Evolutionary conservation across 257 asterid genomes (phyloP).

Genomic region (Cruciata laevipes): DNA sequence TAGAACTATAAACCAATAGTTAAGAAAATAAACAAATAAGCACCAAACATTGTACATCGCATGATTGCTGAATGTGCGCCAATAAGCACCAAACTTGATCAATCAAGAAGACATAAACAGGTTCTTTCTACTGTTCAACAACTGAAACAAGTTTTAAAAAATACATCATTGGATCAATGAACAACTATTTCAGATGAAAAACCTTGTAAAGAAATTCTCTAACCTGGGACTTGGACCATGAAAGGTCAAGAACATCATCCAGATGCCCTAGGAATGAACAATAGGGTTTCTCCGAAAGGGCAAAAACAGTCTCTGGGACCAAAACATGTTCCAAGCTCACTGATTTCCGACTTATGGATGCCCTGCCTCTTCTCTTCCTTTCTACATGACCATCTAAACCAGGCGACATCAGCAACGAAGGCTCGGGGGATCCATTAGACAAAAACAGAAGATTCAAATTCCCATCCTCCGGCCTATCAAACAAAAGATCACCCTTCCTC

Average conservation of each 20-base stretch:
- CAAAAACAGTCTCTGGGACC: slow-evolving; percentile 77
- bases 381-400: slow-evolving; percentile 60
- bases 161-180: background rate
- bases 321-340: slow-evolving; percentile 66
- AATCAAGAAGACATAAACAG: background rate
- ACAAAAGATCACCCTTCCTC: slow-evolving; percentile 71
- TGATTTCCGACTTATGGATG: slow-evolving; percentile 79
- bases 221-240: slow-evolving; percentile 99
- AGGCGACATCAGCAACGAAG: slow-evolving; percentile 53
- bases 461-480: slow-evolving; percentile 77
- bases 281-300: slow-evolving; percentile 74
- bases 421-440: slow-evolving; percentile 82
- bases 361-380: slow-evolving; percentile 80
- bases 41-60: background rate
- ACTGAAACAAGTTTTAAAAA: background rate
- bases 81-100: background rate
- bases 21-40: background rate
- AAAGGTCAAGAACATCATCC: slow-evolving; percentile 84
- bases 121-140: background rate
- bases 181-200: background rate
- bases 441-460: slow-evolving; percentile 60
- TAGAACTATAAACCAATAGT: background rate
- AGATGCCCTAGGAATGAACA: slow-evolving; percentile 84
- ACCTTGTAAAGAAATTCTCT: slow-evolving; percentile 22
- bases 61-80: background rate